Base-by-base conservation (phyloP, 176 grass and related monocot species). In the Panicum miliaceum region DNA sequence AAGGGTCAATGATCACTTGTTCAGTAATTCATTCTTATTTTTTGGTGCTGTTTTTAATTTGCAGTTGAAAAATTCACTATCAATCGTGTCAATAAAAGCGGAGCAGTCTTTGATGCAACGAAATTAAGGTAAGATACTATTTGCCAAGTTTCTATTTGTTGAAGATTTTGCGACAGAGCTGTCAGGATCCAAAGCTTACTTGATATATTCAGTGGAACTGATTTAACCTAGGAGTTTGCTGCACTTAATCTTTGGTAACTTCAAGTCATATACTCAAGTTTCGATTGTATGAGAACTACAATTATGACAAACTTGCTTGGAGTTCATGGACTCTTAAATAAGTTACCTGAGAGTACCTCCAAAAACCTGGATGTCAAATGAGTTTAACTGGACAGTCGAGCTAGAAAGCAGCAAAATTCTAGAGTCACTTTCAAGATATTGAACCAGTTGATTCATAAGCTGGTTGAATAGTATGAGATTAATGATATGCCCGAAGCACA, bases 81-180 rank as follows among this genome's bases (percentile, higher is more conserved):
- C 81, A 84, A 85, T n/a, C 89, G 96, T 61, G 96, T 99, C 58
- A 99, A 99, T 86, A 99, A 96, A 90, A 99, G 96, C 86, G 96
- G 96, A 61, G 96, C 96, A 53, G 89, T 99, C 68, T 96, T 99
- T 85, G 96, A 99, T 77, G 85, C 77, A 47, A 88, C 88, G 85
- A 99, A 99, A 84, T 68, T 99, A 29, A 96, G 90, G 96, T 99
- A 90, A 88, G 75, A 75, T 64, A 41, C 25, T 10, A 57, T 76
- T 64, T 58, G 26, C 52, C 52, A 77, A 20, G 27, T 65, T 83
- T 41, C 61, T 64, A 16, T 75, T 38, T 70, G 23, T 58, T 50
- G 19, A 58, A 67, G 35, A 60, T 68, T 36, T 85, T 26, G 35
- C 35, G 19, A 43, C 16, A 16, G 4, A 83, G 15, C 29, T 89